Evolutionary conservation across 352 stramenopile genomes (phyloP), one percentile per base, ranked within the genome.

Genomic region (Globisporangium alternatum): DNA sequence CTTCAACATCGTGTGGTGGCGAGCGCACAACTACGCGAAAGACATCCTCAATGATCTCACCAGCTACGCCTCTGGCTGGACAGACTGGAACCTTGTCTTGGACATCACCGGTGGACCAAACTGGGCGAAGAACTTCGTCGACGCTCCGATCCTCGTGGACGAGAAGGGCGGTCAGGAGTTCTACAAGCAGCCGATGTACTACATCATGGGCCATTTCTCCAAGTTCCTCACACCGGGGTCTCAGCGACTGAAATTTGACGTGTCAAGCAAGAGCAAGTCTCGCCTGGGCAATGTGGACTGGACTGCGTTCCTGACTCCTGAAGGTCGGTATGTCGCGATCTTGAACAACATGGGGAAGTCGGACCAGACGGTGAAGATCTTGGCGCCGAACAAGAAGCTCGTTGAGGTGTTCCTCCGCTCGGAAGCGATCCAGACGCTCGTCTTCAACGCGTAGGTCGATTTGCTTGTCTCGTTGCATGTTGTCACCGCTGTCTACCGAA

Each of bases 1-100:
- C 39, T 65, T 65, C 3, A 68, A 82, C 53, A 76, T 78, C 47
- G 77, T 71, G 57, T 93, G 83, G 83, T 75, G 70, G 35, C 73
- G 84, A 58, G 84, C 78, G 1, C 78, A 96, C 64, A 84, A 86
- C 59, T 86, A 90, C 60, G 77, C 75, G 7, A 81, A 85, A 60
- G 87, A 96, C 62, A 91, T 96, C 49, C 80, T 96, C 56, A 81
- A 86, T 56, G 83, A 96, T 61, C 61, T 94, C 41, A 88, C 87
- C 56, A 89, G 77, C 65, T 83, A 78, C 51, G 78, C 86, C 2
- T 55, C 55, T 0, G 83, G 83, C 0, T 96, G 88, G 86, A 88
- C 82, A 28, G 83, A 96, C 69, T 96, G 88, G 88, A 96, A 96
- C 61, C 31, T 96, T 10, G 66, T 86, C 6, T 75, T 96, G 19